phyloP scores from a whole-genome alignment of 495 filamentous ascomycete species.

The Mycothermus thermophilus region DNA sequence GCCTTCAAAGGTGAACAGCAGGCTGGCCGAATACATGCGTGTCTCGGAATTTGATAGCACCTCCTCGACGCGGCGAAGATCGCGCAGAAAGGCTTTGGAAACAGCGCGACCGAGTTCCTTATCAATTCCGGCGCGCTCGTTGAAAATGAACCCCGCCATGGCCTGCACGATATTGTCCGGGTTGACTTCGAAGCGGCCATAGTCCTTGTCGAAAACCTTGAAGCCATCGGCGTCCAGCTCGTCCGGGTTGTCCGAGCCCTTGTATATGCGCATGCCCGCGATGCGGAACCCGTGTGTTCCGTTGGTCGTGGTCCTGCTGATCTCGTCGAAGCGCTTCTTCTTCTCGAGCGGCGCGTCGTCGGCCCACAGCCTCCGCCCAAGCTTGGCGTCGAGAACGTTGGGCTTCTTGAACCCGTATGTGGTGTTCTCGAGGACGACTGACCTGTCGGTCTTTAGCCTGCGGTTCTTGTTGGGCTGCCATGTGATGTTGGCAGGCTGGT shows the following conservation, averaged over 20 bases:
- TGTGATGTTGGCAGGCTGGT: slow-evolving; percentile 11
- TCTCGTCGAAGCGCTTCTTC: slow-evolving; percentile 62
- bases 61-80: slow-evolving; percentile 49
- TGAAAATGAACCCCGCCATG: slow-evolving; percentile 62
- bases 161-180: slow-evolving; percentile 57
- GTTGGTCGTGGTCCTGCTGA: slow-evolving; percentile 67
- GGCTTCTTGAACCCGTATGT: slow-evolving; percentile 68
- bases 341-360: slow-evolving; percentile 68
- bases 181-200: slow-evolving; percentile 57
- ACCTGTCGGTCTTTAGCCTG: slow-evolving; percentile 56
- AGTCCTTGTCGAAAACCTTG: slow-evolving; percentile 73
- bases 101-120: slow-evolving; percentile 40
- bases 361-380: slow-evolving; percentile 76
- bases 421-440: slow-evolving; percentile 79
- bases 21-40: slow-evolving; percentile 84
- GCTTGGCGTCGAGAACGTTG: slow-evolving; percentile 91
- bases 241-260: slow-evolving; percentile 40
- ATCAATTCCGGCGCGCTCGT: slow-evolving; percentile 44
- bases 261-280: slow-evolving; percentile 88
- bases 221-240: slow-evolving; percentile 40
- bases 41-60: slow-evolving; percentile 65
- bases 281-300: slow-evolving; percentile 72
- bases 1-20: slow-evolving; percentile 88
- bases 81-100: slow-evolving; percentile 47
- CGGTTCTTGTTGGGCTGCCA: slow-evolving; percentile 30